Evolutionary conservation across 108 stramenopile species (phyloP).

Genomic region (Cylindrotheca fusiformis): DNA sequence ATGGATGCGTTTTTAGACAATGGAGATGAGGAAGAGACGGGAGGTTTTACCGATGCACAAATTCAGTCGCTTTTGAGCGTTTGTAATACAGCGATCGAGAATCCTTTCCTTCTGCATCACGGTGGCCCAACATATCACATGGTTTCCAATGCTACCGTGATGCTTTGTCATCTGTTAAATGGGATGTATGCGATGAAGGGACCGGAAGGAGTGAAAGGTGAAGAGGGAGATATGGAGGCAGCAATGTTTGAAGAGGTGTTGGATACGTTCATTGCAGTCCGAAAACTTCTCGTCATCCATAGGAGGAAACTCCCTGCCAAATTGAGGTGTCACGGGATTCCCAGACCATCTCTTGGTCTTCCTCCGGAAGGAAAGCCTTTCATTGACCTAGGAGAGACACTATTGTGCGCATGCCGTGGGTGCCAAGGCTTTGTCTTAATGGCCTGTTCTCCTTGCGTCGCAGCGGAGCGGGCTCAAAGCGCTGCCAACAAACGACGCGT

Average conservation of each 20-base stretch:
- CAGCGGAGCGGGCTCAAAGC: slow-evolving; percentile 65
- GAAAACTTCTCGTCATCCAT: slow-evolving; percentile 74
- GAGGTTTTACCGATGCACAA: slow-evolving; percentile 78
- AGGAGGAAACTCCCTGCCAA: slow-evolving; percentile 75
- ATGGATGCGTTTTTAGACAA: slow-evolving; percentile 87
- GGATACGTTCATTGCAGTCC: slow-evolving; percentile 72
- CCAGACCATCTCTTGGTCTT: slow-evolving; percentile 56
- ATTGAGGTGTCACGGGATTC: slow-evolving; percentile 82
- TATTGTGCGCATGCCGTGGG: slow-evolving; percentile 77
- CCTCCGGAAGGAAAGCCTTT: slow-evolving; percentile 51
- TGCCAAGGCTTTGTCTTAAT: slow-evolving; percentile 90
- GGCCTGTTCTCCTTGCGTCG: slow-evolving; percentile 88
- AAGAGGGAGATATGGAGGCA: slow-evolving; percentile 59
- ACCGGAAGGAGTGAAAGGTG: slow-evolving; percentile 13
- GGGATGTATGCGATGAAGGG: slow-evolving; percentile 70
- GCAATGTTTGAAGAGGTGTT: slow-evolving; percentile 80
- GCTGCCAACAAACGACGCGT: slow-evolving; percentile 32
- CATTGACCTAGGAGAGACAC: slow-evolving; percentile 77
- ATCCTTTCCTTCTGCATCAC: slow-evolving; percentile 73
- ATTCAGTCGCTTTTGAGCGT: slow-evolving; percentile 74
- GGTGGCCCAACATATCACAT: slow-evolving; percentile 87
- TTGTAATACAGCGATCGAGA: slow-evolving; percentile 79
- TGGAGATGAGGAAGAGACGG: slow-evolving; percentile 55
- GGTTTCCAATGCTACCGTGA: slow-evolving; percentile 71
- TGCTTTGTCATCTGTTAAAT: slow-evolving; percentile 85